Percentiles rank a stretch among this genome's conserved stretches.
Evolutionary conservation across 228 moss, liverwort and hornwort genomes (phyloP).

Genomic region (Sphagnum fallax): DNA sequence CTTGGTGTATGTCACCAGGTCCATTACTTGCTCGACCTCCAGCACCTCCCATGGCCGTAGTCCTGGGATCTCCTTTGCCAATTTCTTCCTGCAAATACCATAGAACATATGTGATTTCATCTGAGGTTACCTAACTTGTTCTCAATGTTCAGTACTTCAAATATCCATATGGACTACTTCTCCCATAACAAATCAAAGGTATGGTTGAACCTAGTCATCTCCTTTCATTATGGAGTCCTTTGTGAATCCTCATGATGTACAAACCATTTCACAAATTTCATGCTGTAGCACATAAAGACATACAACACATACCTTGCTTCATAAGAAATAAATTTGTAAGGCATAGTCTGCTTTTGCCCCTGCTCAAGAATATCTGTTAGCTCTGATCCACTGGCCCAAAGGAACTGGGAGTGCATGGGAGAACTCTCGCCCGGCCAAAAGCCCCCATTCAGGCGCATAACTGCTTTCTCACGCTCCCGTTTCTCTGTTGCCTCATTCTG

Average conservation of each 20-base stretch:
- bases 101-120: background rate
- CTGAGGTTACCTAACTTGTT: too few relatives aligned
- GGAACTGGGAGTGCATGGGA: conserved; percentile 62
- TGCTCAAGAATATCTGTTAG: conserved; percentile 62
- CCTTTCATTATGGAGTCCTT: too few relatives aligned
- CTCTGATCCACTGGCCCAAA: conserved; percentile 86
- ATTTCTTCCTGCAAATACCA: conserved; percentile 48
- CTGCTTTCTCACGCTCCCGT: conserved; percentile 84
- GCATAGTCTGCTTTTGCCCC: conserved; percentile 41
- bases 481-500: conserved; percentile 81
- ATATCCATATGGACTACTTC: too few relatives aligned
- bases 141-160: too few relatives aligned
- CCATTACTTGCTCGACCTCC: conserved; percentile 90
- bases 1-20: conserved; percentile 70
- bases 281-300: too few relatives aligned
- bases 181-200: too few relatives aligned
- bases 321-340: conserved; percentile 72
- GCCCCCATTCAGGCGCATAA: conserved; percentile 58
- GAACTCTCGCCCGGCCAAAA: conserved; percentile 81
- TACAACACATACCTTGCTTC: conserved; percentile 38
- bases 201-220: too few relatives aligned
- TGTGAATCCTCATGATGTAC: too few relatives aligned
- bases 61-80: conserved; percentile 78
- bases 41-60: conserved; percentile 91
- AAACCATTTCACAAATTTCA: too few relatives aligned